phyloP scores from a whole-genome alignment of 306 rosid species.

The Malus domestica region DNA sequence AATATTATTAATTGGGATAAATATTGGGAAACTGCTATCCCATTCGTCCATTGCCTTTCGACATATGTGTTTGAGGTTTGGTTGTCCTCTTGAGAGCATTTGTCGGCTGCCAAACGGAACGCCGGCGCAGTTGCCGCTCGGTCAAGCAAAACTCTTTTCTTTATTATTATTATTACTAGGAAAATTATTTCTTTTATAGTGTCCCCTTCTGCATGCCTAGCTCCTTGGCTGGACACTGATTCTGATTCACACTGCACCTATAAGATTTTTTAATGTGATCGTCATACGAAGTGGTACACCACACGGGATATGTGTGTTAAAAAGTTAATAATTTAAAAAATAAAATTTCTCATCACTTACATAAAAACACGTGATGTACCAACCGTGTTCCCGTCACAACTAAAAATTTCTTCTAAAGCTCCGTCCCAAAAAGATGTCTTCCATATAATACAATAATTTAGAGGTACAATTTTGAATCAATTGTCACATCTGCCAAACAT shows the following conservation, averaged over 20 bases:
- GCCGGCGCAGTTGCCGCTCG: background rate
- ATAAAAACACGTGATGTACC: no score
- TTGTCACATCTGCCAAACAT: no score
- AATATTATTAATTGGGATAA: background rate
- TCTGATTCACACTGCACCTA: background rate
- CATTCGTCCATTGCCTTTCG: background rate
- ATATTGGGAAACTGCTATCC: background rate
- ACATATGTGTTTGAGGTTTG: background rate
- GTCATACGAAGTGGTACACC: no score
- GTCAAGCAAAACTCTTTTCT: background rate
- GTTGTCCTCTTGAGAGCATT: background rate
- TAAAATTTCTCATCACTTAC: no score
- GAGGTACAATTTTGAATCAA: no score
- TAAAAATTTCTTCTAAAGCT: background rate
- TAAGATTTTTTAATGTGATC: no score
- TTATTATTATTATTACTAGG: background rate
- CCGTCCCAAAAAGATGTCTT: background rate
- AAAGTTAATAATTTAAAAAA: no score
- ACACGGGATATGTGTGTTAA: no score
- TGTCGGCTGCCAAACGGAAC: background rate
- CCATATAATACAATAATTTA: no score
- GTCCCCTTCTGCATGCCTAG: background rate
- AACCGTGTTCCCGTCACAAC: no score
- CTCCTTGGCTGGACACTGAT: background rate
- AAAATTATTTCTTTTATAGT: background rate